These are phyloP conservation scores for Piedraia hortae DNA, from an alignment of 2,329 filamentous ascomycete species.

Conservation along the genomic window DNA sequence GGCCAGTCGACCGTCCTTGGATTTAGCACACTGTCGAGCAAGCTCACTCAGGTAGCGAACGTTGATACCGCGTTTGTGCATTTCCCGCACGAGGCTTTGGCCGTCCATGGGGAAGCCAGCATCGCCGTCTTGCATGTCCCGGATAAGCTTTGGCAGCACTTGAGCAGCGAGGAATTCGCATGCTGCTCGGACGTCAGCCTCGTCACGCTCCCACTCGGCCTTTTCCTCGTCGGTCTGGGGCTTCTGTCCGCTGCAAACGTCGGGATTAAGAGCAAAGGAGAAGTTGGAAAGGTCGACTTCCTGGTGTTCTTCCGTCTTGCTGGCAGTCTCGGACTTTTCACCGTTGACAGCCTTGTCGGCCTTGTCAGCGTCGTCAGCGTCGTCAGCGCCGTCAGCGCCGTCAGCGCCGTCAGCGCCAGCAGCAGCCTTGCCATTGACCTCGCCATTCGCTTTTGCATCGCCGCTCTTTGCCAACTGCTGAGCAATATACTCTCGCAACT, in stretches of 20 bases:
- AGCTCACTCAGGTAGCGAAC: conserved; percentile 81
- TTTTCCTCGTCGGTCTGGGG: conserved; percentile 83
- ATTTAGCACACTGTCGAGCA: conserved; percentile 29
- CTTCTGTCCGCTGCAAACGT: conserved; percentile 76
- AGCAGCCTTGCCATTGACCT: conserved; percentile 11
- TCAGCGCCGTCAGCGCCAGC: conserved; percentile 5
- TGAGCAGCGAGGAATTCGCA: conserved; percentile 51
- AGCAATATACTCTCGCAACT: conserved; percentile 73
- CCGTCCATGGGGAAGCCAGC: conserved; percentile 97
- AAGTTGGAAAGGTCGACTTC: conserved; percentile 71
- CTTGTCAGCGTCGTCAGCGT: conserved; percentile 2
- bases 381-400: conserved; percentile 2
- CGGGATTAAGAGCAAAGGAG: conserved; percentile 70
- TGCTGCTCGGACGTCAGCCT: conserved; percentile 63
- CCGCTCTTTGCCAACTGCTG: conserved; percentile 42
- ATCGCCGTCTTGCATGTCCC: conserved; percentile 72
- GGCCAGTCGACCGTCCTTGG: conserved; percentile 39
- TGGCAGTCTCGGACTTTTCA: conserved; percentile 7
- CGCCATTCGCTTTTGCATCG: conserved; percentile 10
- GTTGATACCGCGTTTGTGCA: conserved; percentile 96
- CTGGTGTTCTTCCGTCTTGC: conserved; percentile 22
- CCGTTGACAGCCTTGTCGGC: conserved; percentile 4
- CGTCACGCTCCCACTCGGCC: conserved; percentile 53
- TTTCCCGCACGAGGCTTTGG: conserved; percentile 57
- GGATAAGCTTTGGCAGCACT: conserved; percentile 59